These are phyloP conservation scores for Fraxinus velutina DNA, from an alignment of 305 asterid species.

Conservation along the genomic window DNA sequence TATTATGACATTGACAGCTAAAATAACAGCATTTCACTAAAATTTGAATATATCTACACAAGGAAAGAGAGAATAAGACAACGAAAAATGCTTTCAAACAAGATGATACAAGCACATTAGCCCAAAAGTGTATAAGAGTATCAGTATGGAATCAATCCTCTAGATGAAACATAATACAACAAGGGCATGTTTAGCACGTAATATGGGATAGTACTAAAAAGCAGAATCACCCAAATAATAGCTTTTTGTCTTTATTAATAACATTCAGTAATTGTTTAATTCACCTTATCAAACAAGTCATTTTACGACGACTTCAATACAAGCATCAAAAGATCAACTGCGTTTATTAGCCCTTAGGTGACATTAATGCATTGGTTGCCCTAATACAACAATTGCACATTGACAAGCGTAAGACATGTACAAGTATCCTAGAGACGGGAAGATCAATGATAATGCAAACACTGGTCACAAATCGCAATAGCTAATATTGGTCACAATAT, in stretches of 20 bases:
- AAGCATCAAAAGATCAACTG: neutral
- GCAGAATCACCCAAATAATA: neutral
- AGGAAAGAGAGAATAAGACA: neutral
- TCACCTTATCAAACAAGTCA: neutral
- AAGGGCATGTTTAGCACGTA: neutral
- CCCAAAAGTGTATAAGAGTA: neutral
- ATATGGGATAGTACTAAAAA: neutral
- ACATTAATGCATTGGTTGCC: neutral
- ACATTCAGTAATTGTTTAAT: neutral
- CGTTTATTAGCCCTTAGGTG: neutral
- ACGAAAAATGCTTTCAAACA: neutral
- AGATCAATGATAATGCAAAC: neutral
- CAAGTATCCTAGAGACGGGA: neutral
- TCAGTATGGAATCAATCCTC: neutral
- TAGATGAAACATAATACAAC: neutral
- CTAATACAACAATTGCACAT: neutral
- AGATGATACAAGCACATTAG: neutral
- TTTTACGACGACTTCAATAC: neutral
- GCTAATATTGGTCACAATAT: neutral
- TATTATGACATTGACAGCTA: neutral
- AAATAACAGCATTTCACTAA: neutral
- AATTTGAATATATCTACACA: neutral
- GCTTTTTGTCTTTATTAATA: neutral
- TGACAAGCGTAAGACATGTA: neutral
- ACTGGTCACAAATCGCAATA: neutral